Conservation (phyloP, 805 yeast genomes). For the Maudiozyma serrabonitensis region DNA sequence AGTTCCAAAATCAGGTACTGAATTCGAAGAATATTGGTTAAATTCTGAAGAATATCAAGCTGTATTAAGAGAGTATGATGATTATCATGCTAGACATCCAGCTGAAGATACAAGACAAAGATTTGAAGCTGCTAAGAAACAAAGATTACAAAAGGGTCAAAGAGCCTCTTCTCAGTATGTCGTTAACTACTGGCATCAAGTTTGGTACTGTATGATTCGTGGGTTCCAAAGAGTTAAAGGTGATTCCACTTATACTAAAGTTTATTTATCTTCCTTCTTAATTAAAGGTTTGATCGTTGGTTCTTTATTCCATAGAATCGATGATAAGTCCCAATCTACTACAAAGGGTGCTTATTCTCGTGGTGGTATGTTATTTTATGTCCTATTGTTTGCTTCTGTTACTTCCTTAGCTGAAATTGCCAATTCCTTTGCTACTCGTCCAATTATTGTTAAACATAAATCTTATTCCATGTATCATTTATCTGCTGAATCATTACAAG, state of each 20-base stretch:
- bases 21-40: constrained; percentile 53
- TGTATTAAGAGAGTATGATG: constrained; percentile 31
- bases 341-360: constrained; percentile 52
- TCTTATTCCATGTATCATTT: constrained; percentile 54
- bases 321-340: constrained; percentile 28
- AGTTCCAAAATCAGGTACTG: constrained; percentile 47
- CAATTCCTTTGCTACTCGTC: constrained; percentile 48
- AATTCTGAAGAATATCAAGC: constrained; percentile 43
- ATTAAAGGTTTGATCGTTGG: constrained; percentile 52
- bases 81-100: constrained; percentile 34
- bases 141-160: constrained; percentile 35
- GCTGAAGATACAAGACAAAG: constrained; percentile 33
- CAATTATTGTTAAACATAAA: constrained; percentile 55
- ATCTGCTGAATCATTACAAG: constrained; percentile 54
- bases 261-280: constrained; percentile 42
- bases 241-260: constrained; percentile 45
- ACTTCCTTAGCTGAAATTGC: constrained; percentile 55
- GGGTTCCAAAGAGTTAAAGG: constrained; percentile 46
- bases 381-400: constrained; percentile 49
- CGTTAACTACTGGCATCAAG: constrained; percentile 40
- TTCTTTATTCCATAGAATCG: constrained; percentile 47
- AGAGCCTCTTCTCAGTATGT: constrained; percentile 33
- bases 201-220: constrained; percentile 42
- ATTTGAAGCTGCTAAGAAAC: constrained; percentile 33
- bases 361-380: constrained; percentile 55